Base-by-base conservation (phyloP, 306 rosid genomes). In the Quercus variabilis region DNA sequence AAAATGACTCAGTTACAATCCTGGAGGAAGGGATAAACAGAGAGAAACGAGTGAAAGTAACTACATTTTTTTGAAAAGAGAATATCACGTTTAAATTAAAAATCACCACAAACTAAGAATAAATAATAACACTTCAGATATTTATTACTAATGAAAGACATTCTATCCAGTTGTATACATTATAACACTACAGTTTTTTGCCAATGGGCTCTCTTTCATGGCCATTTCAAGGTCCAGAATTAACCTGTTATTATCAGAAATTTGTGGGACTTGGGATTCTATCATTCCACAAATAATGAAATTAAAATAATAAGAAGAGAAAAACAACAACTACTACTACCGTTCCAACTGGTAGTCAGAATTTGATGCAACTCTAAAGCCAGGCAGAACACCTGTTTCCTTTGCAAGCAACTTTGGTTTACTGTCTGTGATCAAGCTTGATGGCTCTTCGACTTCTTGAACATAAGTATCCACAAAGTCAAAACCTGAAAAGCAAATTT, bases 331-430 rank as follows among this genome's bases (percentile, higher is more conserved):
- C 80, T 79, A 79, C 20, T 52, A 49, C 71, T 78, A 93, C 99
- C 99, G 90, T 74, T 93, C 93, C 77, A 84, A 84, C 86, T 83
- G 93, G 76, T 88, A 90, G 89, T 91, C 96, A 79, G 98, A 79
- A 81, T 87, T 88, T 64, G 93, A 90, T 69, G 96, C 91, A 79
- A 84, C 84, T 85, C 85, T 91, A 81, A 93, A 95, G 78, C 99
- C 98, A 75, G 83, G 92, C 73, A 95, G 87, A 86, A 79, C 76
- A 81, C 85, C 87, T 65, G 69, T 82, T 75, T 84, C 86, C 88
- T 85, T 92, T 72, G 23, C 55, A 79, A 85, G 78, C 71, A 82
- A 81, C 85, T 85, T 87, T 80, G 71, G 88, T 79, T 81, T 87
- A 54, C 77, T 73, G 76, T 91, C 97, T 72, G 85, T 69, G 51